These are phyloP conservation scores for Yamadazyma scolyti DNA, from an alignment of 805 yeast species.

Conservation along the genomic window DNA sequence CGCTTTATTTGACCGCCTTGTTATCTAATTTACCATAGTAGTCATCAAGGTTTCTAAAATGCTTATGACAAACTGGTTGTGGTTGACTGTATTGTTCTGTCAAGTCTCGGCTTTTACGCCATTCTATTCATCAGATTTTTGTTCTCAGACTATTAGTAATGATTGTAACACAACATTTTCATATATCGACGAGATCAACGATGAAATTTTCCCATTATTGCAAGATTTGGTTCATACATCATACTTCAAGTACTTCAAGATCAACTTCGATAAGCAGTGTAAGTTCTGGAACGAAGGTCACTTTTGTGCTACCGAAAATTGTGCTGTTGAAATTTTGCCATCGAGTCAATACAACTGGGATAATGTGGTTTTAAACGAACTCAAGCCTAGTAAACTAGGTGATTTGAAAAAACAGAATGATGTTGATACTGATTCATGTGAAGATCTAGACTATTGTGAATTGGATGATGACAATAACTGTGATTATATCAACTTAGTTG, in stretches of 20 bases:
- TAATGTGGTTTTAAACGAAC: slow-evolving; percentile 10
- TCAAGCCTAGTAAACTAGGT: slow-evolving; percentile 6
- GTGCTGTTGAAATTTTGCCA: slow-evolving; percentile 75
- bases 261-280: slow-evolving; percentile 79
- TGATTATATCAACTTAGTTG: slow-evolving; percentile 79
- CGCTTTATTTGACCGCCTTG: slow-evolving; percentile 1
- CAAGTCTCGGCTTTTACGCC: slow-evolving; percentile 22
- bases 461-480: slow-evolving; percentile 62
- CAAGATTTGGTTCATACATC: slow-evolving; percentile 61
- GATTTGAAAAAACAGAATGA: slow-evolving; percentile 1
- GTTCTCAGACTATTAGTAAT: slow-evolving; percentile 42
- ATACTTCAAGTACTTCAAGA: slow-evolving; percentile 83
- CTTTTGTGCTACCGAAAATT: slow-evolving; percentile 79
- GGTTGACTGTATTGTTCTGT: not conserved
- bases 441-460: slow-evolving; percentile 66
- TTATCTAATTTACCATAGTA: not conserved
- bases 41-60: not conserved
- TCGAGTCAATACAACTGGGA: slow-evolving; percentile 65
- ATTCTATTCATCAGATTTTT: slow-evolving; percentile 41
- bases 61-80: not conserved
- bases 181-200: slow-evolving; percentile 37
- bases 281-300: slow-evolving; percentile 84
- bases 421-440: slow-evolving; percentile 17
- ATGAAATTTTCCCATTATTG: slow-evolving; percentile 45
- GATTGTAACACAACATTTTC: slow-evolving; percentile 44